Evolutionary conservation across 2,329 filamentous ascomycete genomes (phyloP).

Genomic region (Laburnicola sp.): DNA sequence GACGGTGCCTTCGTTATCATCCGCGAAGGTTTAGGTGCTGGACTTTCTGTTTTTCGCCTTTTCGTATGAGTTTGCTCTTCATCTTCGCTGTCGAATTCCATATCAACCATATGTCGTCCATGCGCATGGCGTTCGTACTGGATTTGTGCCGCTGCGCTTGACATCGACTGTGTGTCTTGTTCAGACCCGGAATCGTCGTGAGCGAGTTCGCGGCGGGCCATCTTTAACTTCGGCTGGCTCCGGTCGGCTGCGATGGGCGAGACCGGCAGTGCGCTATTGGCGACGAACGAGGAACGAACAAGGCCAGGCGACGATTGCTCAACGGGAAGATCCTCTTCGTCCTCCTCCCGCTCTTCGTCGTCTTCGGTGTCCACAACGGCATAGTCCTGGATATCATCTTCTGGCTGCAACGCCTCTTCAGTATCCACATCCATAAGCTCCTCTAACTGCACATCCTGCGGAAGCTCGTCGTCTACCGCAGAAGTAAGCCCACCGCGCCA

Average conservation of each 20-base stretch:
- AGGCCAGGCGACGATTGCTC: slow-evolving; percentile 24
- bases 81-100: neutral
- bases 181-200: slow-evolving; percentile 6
- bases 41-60: slow-evolving; percentile 20
- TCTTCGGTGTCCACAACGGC: slow-evolving; percentile 14
- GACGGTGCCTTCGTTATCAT: neutral
- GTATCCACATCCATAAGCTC: no score
- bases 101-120: neutral
- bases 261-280: slow-evolving; percentile 35
- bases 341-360: slow-evolving; percentile 12
- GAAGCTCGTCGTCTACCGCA: slow-evolving; percentile 2
- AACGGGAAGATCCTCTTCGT: slow-evolving; percentile 1
- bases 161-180: slow-evolving; percentile 14
- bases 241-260: slow-evolving; percentile 19
- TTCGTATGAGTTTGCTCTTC: slow-evolving; percentile 14
- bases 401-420: no score
- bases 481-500: slow-evolving; percentile 6
- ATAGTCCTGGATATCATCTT: slow-evolving; percentile 11
- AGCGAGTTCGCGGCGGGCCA: slow-evolving; percentile 11
- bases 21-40: neutral
- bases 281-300: slow-evolving; percentile 35
- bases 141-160: slow-evolving; percentile 17
- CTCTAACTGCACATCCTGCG: no score
- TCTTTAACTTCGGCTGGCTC: slow-evolving; percentile 3
- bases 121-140: slow-evolving; percentile 8